phyloP scores from a whole-genome alignment of 106 monocot species.

The Allium sativum region DNA sequence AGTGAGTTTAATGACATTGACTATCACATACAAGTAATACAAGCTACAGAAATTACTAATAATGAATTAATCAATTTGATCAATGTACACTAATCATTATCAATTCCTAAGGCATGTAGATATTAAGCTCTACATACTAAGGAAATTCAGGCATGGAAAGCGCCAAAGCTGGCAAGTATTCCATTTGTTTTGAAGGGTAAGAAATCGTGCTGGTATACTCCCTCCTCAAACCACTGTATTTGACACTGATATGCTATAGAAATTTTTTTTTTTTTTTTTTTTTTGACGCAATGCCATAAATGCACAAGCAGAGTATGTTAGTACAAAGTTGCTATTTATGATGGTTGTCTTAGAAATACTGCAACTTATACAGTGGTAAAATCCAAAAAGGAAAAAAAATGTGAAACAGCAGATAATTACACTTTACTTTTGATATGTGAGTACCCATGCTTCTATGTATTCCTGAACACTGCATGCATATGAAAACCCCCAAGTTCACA shows the following conservation, averaged over 20 bases:
- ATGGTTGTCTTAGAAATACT: not conserved
- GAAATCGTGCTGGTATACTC: no score
- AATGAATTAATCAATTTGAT: not conserved
- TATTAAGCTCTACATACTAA: no score
- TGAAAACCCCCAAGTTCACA: slow-evolving; percentile 91
- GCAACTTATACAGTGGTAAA: not conserved
- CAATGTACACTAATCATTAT: not conserved
- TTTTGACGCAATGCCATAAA: not conserved
- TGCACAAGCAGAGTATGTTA: no score
- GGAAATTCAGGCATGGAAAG: no score
- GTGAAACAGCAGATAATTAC: not conserved
- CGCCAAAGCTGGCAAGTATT: no score
- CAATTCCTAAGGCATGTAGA: not conserved
- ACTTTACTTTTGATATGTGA: slow-evolving; percentile 87
- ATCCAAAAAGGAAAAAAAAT: not conserved
- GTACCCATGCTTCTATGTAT: slow-evolving; percentile 95
- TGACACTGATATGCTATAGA: not conserved
- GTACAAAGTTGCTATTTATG: not conserved
- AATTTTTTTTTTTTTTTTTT: not conserved
- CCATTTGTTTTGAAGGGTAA: no score
- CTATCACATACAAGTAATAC: no score
- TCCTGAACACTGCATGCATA: slow-evolving; percentile 98
- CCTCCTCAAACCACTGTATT: no score
- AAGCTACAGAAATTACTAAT: not conserved
- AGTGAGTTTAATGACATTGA: not conserved